Base-by-base conservation (phyloP, 2,329 filamentous ascomycete species). In the Verruconis gallopava region DNA sequence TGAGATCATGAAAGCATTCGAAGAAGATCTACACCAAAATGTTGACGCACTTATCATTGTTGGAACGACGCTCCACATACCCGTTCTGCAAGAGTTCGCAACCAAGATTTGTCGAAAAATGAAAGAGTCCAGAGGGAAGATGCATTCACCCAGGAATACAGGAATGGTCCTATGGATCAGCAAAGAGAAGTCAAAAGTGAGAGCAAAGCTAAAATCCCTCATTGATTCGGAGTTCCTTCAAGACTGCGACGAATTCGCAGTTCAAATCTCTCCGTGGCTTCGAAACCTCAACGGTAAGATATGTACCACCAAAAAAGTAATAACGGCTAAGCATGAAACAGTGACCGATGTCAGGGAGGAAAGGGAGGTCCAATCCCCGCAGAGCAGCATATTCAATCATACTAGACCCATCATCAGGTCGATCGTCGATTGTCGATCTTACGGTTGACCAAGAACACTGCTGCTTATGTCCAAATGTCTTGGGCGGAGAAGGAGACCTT, bases 41-140 rank as follows among this genome's bases (percentile, higher is more conserved):
- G 32, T 42, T n/a, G 40, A 42, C 18, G 40, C 40, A 5, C n/a
- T 42, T 21, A 42, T 42, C 22, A 42, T 42, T 37, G 33, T 35
- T 21, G 40, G 40, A 37, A 42, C 30, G 22, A 42, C 15, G 30
- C 30, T 42, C 6, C 40, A 42, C 13, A 37, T 42, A 38, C 15
- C 11, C 15, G 5, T 19, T 14, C 14, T 37, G 15, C 15, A 21
- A 35, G 15, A 21, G 6, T 37, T 42, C 13, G 12, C 19, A 37
- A 37, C 17, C n/a, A 20, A 42, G 5, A n/a, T 42, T 25, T 42
- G 40, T 15, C 37, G 20, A 38, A 25, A 19, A 38, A 36, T 36
- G 33, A 36, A 36, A 36, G 12, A 13, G 11, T 15, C 33, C 33
- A 36, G 12, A 18, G 33, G 33, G 17, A 36, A 36, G 33, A 36